phyloP scores from a whole-genome alignment of 2,329 filamentous ascomycete species.

The Trichoderma sp. region DNA sequence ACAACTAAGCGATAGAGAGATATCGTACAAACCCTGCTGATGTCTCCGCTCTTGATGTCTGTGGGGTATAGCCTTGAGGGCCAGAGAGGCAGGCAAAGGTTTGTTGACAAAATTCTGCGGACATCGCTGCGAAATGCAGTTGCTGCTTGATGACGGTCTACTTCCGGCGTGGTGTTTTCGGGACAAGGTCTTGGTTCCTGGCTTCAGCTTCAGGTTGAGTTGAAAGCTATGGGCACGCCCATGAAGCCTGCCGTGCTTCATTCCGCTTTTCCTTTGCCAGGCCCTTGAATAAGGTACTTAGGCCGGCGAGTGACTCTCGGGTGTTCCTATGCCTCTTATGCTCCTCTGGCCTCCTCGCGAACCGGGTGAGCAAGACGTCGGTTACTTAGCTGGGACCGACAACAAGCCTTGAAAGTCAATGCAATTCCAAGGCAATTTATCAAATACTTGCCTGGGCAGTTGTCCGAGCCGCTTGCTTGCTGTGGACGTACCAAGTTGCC shows the following conservation, averaged over 20 bases:
- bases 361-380: background rate
- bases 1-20: no score
- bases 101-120: no score
- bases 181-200: background rate
- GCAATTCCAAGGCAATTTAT: background rate
- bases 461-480: background rate
- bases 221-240: conserved; percentile 9
- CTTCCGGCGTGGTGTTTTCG: background rate
- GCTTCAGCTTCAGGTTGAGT: background rate
- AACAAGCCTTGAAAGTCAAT: background rate
- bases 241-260: background rate
- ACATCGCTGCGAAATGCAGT: background rate
- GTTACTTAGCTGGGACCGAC: background rate
- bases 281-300: background rate
- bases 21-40: no score
- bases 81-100: no score
- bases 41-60: no score
- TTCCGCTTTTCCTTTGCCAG: background rate
- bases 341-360: background rate
- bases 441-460: background rate
- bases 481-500: background rate
- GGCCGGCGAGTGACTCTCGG: background rate
- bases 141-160: background rate
- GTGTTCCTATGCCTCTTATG: background rate
- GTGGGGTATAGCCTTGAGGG: no score